Evolutionary conservation across 176 grass and related monocot genomes (phyloP).

Genomic region (Neostapfia colusana): DNA sequence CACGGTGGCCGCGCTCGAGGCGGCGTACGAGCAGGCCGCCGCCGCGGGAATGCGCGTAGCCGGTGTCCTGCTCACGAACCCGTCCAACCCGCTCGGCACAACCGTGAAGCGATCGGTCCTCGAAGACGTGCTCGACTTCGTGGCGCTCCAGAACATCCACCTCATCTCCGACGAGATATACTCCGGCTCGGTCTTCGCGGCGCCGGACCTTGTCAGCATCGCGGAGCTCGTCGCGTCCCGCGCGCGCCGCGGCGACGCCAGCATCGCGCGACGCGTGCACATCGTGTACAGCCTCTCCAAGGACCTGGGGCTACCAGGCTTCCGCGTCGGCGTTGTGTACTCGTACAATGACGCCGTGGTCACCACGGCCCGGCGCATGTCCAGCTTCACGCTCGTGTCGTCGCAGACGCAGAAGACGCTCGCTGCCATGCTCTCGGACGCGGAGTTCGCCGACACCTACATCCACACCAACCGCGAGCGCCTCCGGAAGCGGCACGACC

Average conservation of each 20-base stretch:
- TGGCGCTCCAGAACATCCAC: constrained; percentile 63
- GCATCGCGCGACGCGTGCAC: constrained; percentile 56
- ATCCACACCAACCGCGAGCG: constrained; percentile 62
- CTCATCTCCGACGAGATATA: constrained; percentile 95
- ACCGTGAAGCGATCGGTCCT: constrained; percentile 43
- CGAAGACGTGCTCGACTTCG: constrained; percentile 61
- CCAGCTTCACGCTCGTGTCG: constrained; percentile 91
- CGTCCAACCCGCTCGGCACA: constrained; percentile 80
- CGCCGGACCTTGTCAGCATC: constrained; percentile 67
- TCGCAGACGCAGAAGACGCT: constrained; percentile 90
- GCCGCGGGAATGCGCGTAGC: constrained; percentile 46
- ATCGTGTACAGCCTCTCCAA: constrained; percentile 95
- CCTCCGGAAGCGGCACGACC: constrained; percentile 60
- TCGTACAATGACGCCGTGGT: constrained; percentile 85
- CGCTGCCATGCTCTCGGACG: constrained; percentile 64
- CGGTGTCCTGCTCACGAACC: constrained; percentile 74
- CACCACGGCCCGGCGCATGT: constrained; percentile 78
- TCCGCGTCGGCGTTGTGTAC: constrained; percentile 74
- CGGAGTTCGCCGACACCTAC: constrained; percentile 54
- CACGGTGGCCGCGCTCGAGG: constrained; percentile 55
- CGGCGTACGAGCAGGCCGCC: constrained; percentile 45
- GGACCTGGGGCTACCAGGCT: constrained; percentile 78
- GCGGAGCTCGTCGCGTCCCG: constrained; percentile 56
- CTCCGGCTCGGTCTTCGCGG: constrained; percentile 75
- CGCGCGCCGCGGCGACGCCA: background rate